A percentile compares a stretch with the other conserved stretches of the same genome.
These are phyloP conservation scores for Vaccinium macrocarpon DNA, from an alignment of 148 eudicot species.

Conservation along the genomic window DNA sequence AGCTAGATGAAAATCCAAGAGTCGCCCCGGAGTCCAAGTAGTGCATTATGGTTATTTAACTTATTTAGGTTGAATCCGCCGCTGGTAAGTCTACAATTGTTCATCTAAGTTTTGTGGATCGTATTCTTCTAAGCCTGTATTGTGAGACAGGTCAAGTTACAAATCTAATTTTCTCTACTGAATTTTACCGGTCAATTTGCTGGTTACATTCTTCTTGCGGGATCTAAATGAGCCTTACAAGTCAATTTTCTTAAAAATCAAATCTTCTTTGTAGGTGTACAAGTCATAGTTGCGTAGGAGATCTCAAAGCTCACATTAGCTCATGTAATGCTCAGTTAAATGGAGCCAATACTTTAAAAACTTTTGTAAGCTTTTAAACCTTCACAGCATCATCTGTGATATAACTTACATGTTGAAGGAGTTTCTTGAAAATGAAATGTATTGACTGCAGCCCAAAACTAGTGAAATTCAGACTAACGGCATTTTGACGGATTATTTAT, in stretches of 20 bases:
- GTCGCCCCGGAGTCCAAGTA: neutral
- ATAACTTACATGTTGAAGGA: neutral
- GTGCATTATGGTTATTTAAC: neutral
- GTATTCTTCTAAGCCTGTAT: too few relatives aligned
- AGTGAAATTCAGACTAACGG: neutral
- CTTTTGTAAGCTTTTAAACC: neutral
- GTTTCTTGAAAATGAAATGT: neutral
- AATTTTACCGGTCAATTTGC: neutral
- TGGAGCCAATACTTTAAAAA: neutral
- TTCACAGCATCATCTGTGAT: neutral
- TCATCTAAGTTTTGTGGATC: neutral
- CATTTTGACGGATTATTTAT: neutral
- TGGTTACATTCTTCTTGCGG: neutral
- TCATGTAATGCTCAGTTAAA: neutral
- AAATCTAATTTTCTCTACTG: neutral
- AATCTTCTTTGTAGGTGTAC: neutral
- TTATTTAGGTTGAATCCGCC: neutral
- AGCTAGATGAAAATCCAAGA: too few relatives aligned
- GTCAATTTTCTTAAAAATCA: neutral
- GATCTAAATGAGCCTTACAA: neutral
- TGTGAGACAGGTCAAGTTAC: neutral
- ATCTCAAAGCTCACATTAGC: neutral
- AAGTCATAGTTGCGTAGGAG: neutral
- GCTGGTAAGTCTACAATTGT: neutral
- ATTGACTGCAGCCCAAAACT: neutral